A percentile compares a stretch with the other conserved stretches of the same genome.
Evolutionary conservation across 2,329 filamentous ascomycete genomes (phyloP).

Genomic region (Juglanconis sp.): DNA sequence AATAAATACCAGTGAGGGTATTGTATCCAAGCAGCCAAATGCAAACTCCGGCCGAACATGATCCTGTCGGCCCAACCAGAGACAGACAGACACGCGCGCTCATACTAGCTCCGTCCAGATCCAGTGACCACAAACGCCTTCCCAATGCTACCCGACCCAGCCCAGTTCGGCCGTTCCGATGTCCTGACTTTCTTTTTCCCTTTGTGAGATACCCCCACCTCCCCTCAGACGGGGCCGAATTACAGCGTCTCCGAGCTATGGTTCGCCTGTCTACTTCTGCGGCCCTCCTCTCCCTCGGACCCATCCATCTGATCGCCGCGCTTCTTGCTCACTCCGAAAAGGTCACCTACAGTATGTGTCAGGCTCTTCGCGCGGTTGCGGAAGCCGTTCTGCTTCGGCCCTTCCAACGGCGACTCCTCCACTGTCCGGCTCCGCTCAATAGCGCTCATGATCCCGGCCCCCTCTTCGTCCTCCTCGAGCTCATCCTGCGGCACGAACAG

Average conservation of each 20-base stretch:
- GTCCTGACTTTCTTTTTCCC: too few relatives aligned
- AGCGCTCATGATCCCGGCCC: slow-evolving; percentile 10
- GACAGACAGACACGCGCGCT: neutral
- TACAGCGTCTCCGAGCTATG: slow-evolving; percentile 3
- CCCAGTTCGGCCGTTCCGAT: neutral
- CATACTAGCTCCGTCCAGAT: neutral
- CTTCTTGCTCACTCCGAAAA: slow-evolving; percentile 14
- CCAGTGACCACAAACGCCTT: neutral
- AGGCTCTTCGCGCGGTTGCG: slow-evolving; percentile 18
- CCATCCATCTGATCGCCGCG: neutral
- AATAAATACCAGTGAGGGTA: neutral
- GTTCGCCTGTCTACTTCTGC: neutral
- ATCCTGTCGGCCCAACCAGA: neutral
- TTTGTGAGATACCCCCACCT: too few relatives aligned
- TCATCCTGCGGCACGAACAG: slow-evolving; percentile 50
- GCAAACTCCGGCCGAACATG: neutral
- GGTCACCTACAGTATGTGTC: slow-evolving; percentile 16
- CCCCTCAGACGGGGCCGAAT: neutral
- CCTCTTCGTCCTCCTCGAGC: slow-evolving; percentile 27
- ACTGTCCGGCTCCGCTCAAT: slow-evolving; percentile 15
- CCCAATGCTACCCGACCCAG: neutral
- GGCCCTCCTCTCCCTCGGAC: neutral
- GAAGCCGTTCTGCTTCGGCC: slow-evolving; percentile 7
- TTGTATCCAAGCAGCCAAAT: too few relatives aligned
- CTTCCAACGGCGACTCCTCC: neutral